Base-by-base conservation (phyloP, 1,284 basidiomycete species). In the Ustilago loliicola region DNA sequence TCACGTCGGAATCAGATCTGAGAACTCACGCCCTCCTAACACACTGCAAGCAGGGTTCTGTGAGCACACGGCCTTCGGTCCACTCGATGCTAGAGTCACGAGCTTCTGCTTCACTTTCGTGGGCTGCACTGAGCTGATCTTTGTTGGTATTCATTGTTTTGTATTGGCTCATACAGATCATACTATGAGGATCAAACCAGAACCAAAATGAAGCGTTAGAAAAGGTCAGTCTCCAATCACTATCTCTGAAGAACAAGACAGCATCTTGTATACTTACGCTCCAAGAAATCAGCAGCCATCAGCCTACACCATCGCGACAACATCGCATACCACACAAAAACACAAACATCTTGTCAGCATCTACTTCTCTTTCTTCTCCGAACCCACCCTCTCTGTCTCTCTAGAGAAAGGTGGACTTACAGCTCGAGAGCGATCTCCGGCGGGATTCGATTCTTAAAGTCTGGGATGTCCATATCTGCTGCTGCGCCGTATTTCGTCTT, bases 401-500 rank as follows among this genome's bases (percentile, higher is more conserved):
- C 36, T 7, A 13, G 8, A 7, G 2, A 13, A 15, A 23, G 27
- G 17, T 7, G 23, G 0, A 84, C 93, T 84, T 77, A 95, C 94
- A 95, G 85, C 83, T 95, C 94, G 5, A 95, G 86, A 1, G 92
- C 92, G 30, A 95, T 90, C 86, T 94, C 93, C 2, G 93, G 92
- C 0, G 90, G 90, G 66, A 95, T 90, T 21, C 93, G 89, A 70
- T 94, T 92, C 82, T 90, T 88, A 75, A 94, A 92, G 71, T 94
- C 93, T 0, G 93, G 93, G 23, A 94, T 88, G 51, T 93, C 92
- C 75, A 92, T 91, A 72, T 91, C 92, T 2, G 89, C 86, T 0
- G 87, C 88, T 17, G 88, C 88, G 65, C 91, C 89, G 83, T 93
- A 93, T 67, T 91, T 88, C 0, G 90, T 88, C 87, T 92, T 93